These are phyloP conservation scores for Nematodospora anomalae DNA, from an alignment of 1,139 yeast genomes.

Conservation along the genomic window DNA sequence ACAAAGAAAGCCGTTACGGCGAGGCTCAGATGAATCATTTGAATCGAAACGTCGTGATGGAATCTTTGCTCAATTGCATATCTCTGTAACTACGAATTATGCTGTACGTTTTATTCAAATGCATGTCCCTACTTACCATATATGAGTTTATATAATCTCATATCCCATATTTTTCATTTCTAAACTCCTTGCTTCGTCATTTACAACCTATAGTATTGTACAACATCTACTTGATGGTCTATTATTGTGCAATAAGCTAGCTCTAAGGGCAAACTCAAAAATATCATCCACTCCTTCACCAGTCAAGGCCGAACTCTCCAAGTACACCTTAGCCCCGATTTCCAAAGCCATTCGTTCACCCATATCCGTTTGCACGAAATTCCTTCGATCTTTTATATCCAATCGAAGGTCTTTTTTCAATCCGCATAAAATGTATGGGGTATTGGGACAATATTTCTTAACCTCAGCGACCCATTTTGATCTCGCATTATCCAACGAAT, in stretches of 20 bases:
- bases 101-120: too few species aligned
- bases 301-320: conserved; percentile 75
- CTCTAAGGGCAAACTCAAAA: conserved; percentile 72
- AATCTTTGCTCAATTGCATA: too few species aligned
- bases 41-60: too few species aligned
- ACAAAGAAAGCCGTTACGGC: too few species aligned
- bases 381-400: conserved; percentile 22
- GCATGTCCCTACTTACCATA: too few species aligned
- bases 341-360: conserved; percentile 62
- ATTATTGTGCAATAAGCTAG: conserved; percentile 50
- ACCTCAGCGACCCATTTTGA: conserved; percentile 77
- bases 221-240: conserved; percentile 36
- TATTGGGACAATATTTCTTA: conserved; percentile 61
- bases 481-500: conserved; percentile 66
- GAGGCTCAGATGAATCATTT: too few species aligned
- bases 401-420: conserved; percentile 65
- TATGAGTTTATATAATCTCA: too few species aligned
- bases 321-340: conserved; percentile 67
- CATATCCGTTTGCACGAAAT: conserved; percentile 51
- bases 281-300: conserved; percentile 85
- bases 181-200: too few species aligned
- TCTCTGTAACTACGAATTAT: too few species aligned
- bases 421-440: conserved; percentile 67
- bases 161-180: too few species aligned
- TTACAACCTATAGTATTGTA: conserved; percentile 29